Base-by-base conservation (phyloP, 176 grass and related monocot genomes). In the Musa acuminata region DNA sequence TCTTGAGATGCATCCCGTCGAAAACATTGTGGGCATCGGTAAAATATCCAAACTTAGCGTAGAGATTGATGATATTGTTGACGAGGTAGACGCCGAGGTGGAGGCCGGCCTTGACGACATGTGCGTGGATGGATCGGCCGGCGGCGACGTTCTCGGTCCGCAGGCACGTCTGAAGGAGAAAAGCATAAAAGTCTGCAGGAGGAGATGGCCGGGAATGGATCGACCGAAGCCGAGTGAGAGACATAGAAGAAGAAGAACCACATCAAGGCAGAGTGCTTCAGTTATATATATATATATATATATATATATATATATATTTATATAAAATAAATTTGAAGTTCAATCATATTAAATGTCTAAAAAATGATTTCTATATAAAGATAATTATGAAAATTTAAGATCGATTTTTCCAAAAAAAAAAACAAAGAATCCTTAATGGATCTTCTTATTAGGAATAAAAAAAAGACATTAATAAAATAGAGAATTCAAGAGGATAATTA, bases 51-150 rank as follows among this genome's bases (percentile, higher is more conserved):
- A 50, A 68, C 8, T 79, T 82, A 55, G 76, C 78, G 68, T 92
- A 92, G 81, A 80, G 82, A 64, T 82, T 77, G 62, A 92, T 84
- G 69, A 92, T 83, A 79, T 86, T 90, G 83, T 96, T 92, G 82
- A 83, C 78, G 80, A 96, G 64, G 81, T 90, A 86, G 68, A 83
- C 74, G 81, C 85, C 82, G 49, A 78, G 64, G 52, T 84, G 81
- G 73, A 92, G 87, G 11, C 93, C 89, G 1, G 83, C 69, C 77
- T 97, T 97, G 80, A 93, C 65, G 76, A 83, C 71, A 57, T 75
- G 85, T 19, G 85, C 90, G 60, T 97, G 93, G 71, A 92, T 79
- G 53, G 79, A 85, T 54, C 81, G 83, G n/a, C 89, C 81, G 0
- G 77, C 53, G 9, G 66, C 71, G 49, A 75, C 78, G 74, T 65